Conservation (phyloP, 306 rosid species). For the Biancaea sappan region DNA sequence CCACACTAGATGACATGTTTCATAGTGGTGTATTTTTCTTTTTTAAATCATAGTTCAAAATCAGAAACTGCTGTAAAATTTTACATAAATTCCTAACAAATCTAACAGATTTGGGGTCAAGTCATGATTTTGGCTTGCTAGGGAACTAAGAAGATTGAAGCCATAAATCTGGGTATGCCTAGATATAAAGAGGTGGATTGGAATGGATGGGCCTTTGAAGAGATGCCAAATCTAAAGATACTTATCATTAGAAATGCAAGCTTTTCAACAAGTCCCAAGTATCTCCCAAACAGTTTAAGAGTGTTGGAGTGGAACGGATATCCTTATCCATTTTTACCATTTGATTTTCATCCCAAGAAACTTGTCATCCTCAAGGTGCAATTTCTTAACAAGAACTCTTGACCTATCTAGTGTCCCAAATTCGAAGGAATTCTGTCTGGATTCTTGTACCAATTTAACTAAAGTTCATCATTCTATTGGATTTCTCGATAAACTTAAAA, state of each 20-base stretch:
- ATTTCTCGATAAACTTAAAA: neutral
- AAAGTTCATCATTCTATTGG: neutral
- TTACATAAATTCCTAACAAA: too few relatives aligned
- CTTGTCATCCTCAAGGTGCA: neutral
- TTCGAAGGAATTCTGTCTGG: neutral
- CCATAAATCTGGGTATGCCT: too few relatives aligned
- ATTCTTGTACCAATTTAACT: neutral
- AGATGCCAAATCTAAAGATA: too few relatives aligned
- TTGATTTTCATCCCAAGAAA: neutral
- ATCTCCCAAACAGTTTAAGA: too few relatives aligned
- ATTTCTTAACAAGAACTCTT: neutral
- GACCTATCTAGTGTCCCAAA: neutral
- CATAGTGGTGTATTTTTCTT: too few relatives aligned
- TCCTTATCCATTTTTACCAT: neutral
- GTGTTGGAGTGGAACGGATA: too few relatives aligned
- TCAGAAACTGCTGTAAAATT: too few relatives aligned
- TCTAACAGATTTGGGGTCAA: neutral
- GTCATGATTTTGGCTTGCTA: neutral
- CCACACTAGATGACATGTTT: too few relatives aligned
- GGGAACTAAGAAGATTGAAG: too few relatives aligned
- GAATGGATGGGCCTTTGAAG: neutral
- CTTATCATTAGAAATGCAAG: too few relatives aligned
- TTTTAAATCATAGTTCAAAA: too few relatives aligned
- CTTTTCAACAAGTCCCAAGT: too few relatives aligned
- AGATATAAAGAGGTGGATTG: neutral